Evolutionary conservation across 345 rosid species (phyloP).

Genomic region (Camelina neglecta): DNA sequence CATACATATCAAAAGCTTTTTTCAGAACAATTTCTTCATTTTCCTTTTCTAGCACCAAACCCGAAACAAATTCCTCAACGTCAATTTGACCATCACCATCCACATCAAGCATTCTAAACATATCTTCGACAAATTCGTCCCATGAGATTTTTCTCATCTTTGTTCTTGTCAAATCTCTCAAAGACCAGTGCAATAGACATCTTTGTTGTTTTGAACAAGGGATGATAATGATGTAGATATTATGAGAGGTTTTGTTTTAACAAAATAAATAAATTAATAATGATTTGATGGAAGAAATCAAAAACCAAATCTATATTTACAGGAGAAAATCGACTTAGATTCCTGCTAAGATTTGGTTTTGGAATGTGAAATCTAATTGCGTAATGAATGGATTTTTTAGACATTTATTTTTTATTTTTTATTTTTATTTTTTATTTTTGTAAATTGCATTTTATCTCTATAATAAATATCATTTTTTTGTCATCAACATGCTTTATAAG

Average conservation of each 20-base stretch:
- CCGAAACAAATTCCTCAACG: neutral
- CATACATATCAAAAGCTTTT: constrained; percentile 34
- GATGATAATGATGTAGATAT: neutral
- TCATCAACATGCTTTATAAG: no score
- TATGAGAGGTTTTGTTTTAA: no score
- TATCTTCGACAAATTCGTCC: constrained; percentile 29
- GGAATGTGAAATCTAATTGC: no score
- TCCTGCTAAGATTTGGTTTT: neutral
- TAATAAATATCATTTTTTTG: no score
- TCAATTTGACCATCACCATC: constrained; percentile 28
- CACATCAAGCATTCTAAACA: constrained; percentile 28
- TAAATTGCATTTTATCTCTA: no score
- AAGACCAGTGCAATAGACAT: constrained; percentile 17
- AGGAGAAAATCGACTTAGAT: neutral
- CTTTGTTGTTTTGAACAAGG: neutral
- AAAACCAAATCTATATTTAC: constrained; percentile 14
- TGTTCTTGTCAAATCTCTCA: constrained; percentile 16
- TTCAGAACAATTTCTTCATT: constrained; percentile 1
- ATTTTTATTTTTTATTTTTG: no score
- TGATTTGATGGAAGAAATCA: neutral
- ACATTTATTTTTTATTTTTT: no score
- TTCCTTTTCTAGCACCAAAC: neutral
- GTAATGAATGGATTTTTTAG: no score
- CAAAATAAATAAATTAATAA: no score
- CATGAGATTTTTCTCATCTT: constrained; percentile 37